Conservation (phyloP, 257 asterid genomes). For the Salvia splendens region DNA sequence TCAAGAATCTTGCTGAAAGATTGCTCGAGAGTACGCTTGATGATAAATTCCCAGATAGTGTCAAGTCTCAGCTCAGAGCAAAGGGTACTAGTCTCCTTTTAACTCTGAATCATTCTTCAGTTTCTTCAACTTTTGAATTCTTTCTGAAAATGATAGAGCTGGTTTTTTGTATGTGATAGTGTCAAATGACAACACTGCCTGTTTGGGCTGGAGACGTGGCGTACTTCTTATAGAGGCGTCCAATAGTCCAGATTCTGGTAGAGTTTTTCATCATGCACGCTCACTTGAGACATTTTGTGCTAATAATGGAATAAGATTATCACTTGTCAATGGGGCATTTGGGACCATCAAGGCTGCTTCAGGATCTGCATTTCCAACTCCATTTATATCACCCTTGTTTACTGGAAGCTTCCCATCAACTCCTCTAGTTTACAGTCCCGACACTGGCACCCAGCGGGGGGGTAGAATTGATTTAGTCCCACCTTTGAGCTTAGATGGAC, state of each 20-base stretch:
- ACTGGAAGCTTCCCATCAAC: constrained; percentile 97
- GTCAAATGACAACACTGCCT: constrained; percentile 58
- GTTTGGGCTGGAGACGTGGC: constrained; percentile 93
- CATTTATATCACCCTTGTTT: constrained; percentile 86
- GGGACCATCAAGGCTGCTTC: constrained; percentile 54
- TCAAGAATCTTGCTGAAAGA: constrained; percentile 76
- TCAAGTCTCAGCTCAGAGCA: constrained; percentile 60
- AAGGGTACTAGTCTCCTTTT: constrained; percentile 50
- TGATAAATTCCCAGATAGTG: constrained; percentile 62
- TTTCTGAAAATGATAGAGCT: constrained; percentile 26
- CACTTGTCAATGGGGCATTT: constrained; percentile 57
- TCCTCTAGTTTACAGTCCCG: constrained; percentile 85
- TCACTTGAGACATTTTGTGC: constrained; percentile 84
- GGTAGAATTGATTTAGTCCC: constrained; percentile 88
- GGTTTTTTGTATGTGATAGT: constrained; percentile 36
- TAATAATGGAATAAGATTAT: constrained; percentile 64
- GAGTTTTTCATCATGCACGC: constrained; percentile 86
- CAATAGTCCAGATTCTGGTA: constrained; percentile 95
- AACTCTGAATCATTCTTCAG: constrained; percentile 26
- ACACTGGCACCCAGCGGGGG: constrained; percentile 64
- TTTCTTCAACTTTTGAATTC: constrained; percentile 21
- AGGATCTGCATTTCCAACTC: constrained; percentile 68
- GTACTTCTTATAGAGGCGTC: constrained; percentile 93
- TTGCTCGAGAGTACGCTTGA: constrained; percentile 76
- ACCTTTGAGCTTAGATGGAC: constrained; percentile 90